Conservation (phyloP, 768 basidiomycete genomes). For the Exidia glandulosa region DNA sequence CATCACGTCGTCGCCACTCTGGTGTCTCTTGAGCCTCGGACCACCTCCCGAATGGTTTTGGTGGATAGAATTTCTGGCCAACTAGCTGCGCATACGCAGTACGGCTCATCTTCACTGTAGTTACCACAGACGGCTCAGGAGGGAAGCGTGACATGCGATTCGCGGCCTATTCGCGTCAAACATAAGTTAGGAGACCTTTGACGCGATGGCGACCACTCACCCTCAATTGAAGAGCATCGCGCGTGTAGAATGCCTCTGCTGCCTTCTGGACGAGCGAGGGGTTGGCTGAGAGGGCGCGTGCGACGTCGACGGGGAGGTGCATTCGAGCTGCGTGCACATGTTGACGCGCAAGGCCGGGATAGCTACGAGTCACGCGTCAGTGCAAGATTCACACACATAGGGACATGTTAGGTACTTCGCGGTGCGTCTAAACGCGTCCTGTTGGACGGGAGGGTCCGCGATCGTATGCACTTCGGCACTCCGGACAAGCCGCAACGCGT, state of each 20-base stretch:
- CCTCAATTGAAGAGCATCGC: conserved; percentile 82
- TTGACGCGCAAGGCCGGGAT: conserved; percentile 51
- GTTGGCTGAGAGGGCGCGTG: conserved; percentile 50
- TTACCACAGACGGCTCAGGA: conserved; percentile 51
- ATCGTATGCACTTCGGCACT: conserved; percentile 42
- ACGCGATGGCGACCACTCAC: conserved; percentile 31
- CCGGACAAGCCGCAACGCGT: conserved; percentile 55
- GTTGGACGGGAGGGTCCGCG: conserved; percentile 52
- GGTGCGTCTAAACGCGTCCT: conserved; percentile 59
- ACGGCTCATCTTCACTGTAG: conserved; percentile 67
- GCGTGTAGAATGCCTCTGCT: conserved; percentile 87
- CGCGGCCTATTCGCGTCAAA: conserved; percentile 45
- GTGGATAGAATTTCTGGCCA: conserved; percentile 87
- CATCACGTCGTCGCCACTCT: conserved; percentile 69
- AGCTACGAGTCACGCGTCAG: conserved; percentile 30
- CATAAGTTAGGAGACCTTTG: background rate
- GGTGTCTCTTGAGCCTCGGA: conserved; percentile 46
- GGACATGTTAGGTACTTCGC: conserved; percentile 32
- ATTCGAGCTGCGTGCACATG: conserved; percentile 73
- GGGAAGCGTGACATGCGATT: conserved; percentile 87
- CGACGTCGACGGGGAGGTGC: conserved; percentile 72
- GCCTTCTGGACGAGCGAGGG: conserved; percentile 75
- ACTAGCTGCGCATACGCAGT: conserved; percentile 89
- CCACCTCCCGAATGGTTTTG: conserved; percentile 77
- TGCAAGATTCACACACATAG: background rate